Base-by-base conservation (phyloP, 768 basidiomycete genomes). In the Amanita phalloides region DNA sequence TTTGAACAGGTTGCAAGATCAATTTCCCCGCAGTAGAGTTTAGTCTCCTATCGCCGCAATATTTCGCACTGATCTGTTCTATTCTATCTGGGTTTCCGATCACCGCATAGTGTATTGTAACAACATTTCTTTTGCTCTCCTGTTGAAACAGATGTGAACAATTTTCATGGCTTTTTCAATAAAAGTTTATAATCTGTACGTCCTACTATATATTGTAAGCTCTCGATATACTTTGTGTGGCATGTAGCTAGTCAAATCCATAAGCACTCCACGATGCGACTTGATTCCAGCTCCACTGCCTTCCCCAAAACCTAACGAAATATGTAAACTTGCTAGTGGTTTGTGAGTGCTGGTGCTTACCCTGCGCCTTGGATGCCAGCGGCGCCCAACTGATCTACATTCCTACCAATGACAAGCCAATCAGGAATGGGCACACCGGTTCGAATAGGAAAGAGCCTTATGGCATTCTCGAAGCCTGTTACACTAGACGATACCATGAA, bases 21-120 rank as follows among this genome's bases (percentile, higher is more conserved):
- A 62, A 80, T 87, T 70, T 87, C 85, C 71, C 79, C 78, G 68
- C 71, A 77, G 66, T 87, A 86, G 83, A 84, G 30, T 69, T 74
- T 71, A 70, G 74, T 73, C 80, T 81, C 69, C 71, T 71, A 70
- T 79, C 75, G 69, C 74, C 72, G 83, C 82, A 85, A 86, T 88
- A 83, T 52, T 86, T 83, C 71, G 75, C 77, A 76, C 77, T 77
- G 82, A 84, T 84, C 71, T 81, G 72, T 77, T 70, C 71, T 74
- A 64, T 76, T 70, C 69, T 74, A 76, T 75, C 73, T 75, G 76
- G 81, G 76, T 73, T 74, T 74, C 63, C 68, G 65, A 70, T 73
- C 68, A 72, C 72, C 74, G 76, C 78, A 77, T 81, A 85, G 76
- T 88, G 86, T 89, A 88, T 83, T 88, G 85, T 89, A 88, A 74